Evolutionary conservation across 352 stramenopile species (phyloP), one percentile per base, ranked within the genome.

Genomic region (Phytophthora uliginosa): DNA sequence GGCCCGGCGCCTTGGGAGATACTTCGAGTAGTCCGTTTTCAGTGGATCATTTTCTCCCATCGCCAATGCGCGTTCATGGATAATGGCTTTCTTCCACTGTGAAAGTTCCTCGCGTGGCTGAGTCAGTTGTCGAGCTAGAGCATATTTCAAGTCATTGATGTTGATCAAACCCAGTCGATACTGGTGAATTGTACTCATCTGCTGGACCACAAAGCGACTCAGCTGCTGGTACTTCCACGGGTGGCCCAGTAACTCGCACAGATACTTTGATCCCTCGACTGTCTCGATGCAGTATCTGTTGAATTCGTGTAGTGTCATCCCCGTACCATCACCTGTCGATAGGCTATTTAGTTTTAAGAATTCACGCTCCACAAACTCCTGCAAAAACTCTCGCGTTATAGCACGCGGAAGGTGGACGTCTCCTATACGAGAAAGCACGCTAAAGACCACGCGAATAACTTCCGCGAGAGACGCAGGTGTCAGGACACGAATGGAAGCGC

Each of bases 11-110:
- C 91, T 92, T 17, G 82, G 82, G 1, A 98, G 66, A 42, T 98
- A 98, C 69, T 95, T 96, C 12, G 89, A 95, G 70, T 98, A 98
- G 69, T 98, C 92, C 1, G 92, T 89, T 74, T 98, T 98, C 12
- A 98, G 72, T 0, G 94, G 91, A 50, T 98, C 95, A 59, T 98
- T 97, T 53, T 94, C 86, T 13, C 95, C 95, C 88, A 97, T 97
- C 0, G 91, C 86, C 6, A 98, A 69, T 1, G 95, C 94, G 1
- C 90, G 83, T 54, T 98, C 90, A 69, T 98, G 95, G 10, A 98
- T 90, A 6, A 85, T 66, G 36, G 82, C 63, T 63, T 97, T 97
- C 24, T 86, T 83, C 72, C 86, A 90, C 3, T 65, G 73, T 3
- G 84, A 86, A 18, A 98, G 75, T 59, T 89, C 78, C 6, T 83